Evolutionary conservation across 208 protist species (phyloP).

Genomic region (Wallacemonas rigidus): DNA sequence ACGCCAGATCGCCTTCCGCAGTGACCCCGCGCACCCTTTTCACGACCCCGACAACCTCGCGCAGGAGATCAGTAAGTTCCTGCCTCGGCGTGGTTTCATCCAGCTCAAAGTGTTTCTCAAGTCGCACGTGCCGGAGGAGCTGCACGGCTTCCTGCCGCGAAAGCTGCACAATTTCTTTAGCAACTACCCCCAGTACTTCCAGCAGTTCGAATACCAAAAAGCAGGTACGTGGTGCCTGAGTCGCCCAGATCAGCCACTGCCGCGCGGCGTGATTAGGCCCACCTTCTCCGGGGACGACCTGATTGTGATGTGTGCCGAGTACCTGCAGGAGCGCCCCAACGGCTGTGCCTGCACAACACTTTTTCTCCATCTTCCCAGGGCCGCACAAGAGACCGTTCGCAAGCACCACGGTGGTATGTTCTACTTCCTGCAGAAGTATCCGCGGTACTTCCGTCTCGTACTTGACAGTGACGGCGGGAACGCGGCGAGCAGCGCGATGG

Average conservation of each 20-base stretch:
- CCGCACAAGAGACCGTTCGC: conserved; percentile 73
- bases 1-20: conserved; percentile 81
- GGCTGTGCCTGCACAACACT: conserved; percentile 42
- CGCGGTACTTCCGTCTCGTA: conserved; percentile 86
- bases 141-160: conserved; percentile 72
- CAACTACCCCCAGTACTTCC: conserved; percentile 86
- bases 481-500: conserved; percentile 61
- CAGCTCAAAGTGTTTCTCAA: conserved; percentile 67
- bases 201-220: conserved; percentile 81
- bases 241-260: conserved; percentile 72
- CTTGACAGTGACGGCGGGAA: conserved; percentile 65
- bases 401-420: conserved; percentile 79
- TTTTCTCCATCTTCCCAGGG: conserved; percentile 67
- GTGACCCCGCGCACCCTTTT: conserved; percentile 84
- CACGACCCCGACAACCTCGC: conserved; percentile 91
- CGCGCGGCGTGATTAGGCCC: conserved; percentile 78
- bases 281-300: conserved; percentile 83
- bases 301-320: conserved; percentile 74
- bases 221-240: conserved; percentile 71
- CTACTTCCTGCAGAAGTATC: conserved; percentile 72
- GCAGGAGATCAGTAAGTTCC: conserved; percentile 70
- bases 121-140: conserved; percentile 66
- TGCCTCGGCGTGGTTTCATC: conserved; percentile 76
- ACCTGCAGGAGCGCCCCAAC: conserved; percentile 55
- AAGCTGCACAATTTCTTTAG: conserved; percentile 80